Evolutionary conservation across 2,329 filamentous ascomycete species (phyloP).

Genomic region (Epichloe amarillans): DNA sequence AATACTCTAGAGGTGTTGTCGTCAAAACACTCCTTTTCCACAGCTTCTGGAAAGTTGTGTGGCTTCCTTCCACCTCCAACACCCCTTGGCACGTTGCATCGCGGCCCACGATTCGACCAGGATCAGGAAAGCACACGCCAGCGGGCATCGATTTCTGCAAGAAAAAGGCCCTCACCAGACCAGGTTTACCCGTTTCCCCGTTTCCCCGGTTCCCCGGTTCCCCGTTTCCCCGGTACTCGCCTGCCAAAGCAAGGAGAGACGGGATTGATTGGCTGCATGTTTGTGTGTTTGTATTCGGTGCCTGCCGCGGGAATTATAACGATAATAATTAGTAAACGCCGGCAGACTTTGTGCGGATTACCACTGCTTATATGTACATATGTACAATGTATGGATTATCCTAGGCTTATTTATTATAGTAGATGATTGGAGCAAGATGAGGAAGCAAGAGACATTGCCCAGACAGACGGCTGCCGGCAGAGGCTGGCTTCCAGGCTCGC

Average conservation of each 20-base stretch:
- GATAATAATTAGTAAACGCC: no score
- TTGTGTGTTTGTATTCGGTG: background rate
- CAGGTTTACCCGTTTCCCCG: no score
- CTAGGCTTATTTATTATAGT: no score
- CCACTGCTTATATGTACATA: no score
- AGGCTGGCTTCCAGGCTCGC: background rate
- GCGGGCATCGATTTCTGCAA: background rate
- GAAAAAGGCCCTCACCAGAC: background rate
- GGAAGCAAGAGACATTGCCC: background rate
- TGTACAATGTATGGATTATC: no score
- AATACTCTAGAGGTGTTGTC: no score
- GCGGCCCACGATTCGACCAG: background rate
- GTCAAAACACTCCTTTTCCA: background rate
- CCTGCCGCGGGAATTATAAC: no score
- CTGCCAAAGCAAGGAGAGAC: no score
- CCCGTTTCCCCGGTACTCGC: no score
- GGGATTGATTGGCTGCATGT: background rate
- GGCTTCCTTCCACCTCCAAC: background rate
- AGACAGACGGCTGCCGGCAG: slow-evolving; percentile 2
- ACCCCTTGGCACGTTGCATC: background rate
- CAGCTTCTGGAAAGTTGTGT: background rate
- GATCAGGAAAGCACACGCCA: background rate
- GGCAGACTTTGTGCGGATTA: no score
- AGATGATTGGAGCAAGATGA: no score
- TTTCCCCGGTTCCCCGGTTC: no score